Conservation (phyloP, 2,329 filamentous ascomycete species). For the Escovopsis weberi region DNA sequence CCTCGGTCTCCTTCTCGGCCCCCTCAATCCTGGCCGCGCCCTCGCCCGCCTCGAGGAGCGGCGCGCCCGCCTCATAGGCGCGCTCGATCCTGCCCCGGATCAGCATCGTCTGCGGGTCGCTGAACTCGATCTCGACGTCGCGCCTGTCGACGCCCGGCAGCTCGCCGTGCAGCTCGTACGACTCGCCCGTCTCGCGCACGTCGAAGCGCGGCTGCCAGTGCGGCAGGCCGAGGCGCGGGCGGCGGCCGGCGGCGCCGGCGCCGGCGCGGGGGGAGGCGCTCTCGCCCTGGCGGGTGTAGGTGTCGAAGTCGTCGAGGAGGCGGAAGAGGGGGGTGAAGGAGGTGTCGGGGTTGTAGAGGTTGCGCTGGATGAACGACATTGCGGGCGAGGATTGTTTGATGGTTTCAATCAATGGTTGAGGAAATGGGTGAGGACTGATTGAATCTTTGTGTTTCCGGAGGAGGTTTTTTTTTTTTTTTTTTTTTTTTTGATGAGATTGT, state of each 20-base stretch:
- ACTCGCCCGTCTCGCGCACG: constrained; percentile 47
- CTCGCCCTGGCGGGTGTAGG: constrained; percentile 20
- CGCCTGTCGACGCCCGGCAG: constrained; percentile 59
- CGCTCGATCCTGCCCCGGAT: constrained; percentile 54
- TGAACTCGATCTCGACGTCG: constrained; percentile 60
- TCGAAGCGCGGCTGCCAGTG: constrained; percentile 59
- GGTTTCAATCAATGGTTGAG: background rate
- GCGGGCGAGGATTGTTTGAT: constrained; percentile 13
- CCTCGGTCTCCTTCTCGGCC: constrained; percentile 17
- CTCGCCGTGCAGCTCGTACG: constrained; percentile 63
- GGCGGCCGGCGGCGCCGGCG: constrained; percentile 14
- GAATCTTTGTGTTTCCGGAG: too few relatives aligned
- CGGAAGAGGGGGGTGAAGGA: constrained; percentile 42
- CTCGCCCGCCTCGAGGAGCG: background rate
- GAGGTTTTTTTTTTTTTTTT: too few relatives aligned
- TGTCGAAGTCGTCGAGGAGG: constrained; percentile 43
- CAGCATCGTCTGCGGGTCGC: constrained; percentile 52
- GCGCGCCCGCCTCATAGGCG: constrained; percentile 34
- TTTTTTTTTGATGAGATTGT: too few relatives aligned
- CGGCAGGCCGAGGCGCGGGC: constrained; percentile 32
- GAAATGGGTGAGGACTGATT: background rate
- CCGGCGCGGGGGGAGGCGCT: constrained; percentile 4
- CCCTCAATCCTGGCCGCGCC: constrained; percentile 1
- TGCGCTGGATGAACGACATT: constrained; percentile 39
- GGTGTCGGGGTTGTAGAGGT: constrained; percentile 26